Evolutionary conservation across 192 early-diverging fungal species (phyloP).

Genomic region (Podila horticola): DNA sequence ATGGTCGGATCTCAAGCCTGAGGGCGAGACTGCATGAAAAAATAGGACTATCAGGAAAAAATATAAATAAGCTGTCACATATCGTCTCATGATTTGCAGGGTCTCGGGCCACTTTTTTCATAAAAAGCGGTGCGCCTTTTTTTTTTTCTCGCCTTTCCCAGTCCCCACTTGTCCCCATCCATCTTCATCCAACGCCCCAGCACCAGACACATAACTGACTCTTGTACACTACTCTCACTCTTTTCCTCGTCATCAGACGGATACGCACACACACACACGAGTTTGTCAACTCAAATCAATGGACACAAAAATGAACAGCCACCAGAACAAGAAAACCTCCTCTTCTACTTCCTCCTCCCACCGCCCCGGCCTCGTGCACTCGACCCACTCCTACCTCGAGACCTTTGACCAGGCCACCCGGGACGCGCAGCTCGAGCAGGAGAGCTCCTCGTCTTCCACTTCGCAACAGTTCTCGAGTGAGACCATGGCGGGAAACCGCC

Average conservation of each 20-base stretch:
- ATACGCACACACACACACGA: background rate
- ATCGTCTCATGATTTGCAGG: background rate
- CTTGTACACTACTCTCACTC: background rate
- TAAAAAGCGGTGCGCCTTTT: background rate
- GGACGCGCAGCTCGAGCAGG: constrained; percentile 13
- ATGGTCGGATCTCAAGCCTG: constrained; percentile 29
- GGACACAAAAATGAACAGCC: constrained; percentile 3
- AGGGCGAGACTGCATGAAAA: constrained; percentile 13
- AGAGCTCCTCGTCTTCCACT: background rate
- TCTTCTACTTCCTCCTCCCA: background rate
- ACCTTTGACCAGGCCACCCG: constrained; percentile 49
- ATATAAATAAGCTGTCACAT: background rate
- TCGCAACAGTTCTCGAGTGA: background rate
- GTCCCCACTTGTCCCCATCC: background rate
- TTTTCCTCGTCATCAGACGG: constrained; percentile 5
- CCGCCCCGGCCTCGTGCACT: constrained; percentile 14
- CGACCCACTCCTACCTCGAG: constrained; percentile 33
- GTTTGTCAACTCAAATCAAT: background rate
- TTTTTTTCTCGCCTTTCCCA: constrained; percentile 4
- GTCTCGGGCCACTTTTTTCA: constrained; percentile 5
- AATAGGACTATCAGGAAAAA: background rate
- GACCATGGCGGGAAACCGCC: background rate
- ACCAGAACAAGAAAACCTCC: constrained; percentile 7
- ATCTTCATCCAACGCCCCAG: background rate
- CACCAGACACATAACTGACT: too few species aligned